phyloP scores from a whole-genome alignment of 1,284 basidiomycete species.

The Athelia sp. region DNA sequence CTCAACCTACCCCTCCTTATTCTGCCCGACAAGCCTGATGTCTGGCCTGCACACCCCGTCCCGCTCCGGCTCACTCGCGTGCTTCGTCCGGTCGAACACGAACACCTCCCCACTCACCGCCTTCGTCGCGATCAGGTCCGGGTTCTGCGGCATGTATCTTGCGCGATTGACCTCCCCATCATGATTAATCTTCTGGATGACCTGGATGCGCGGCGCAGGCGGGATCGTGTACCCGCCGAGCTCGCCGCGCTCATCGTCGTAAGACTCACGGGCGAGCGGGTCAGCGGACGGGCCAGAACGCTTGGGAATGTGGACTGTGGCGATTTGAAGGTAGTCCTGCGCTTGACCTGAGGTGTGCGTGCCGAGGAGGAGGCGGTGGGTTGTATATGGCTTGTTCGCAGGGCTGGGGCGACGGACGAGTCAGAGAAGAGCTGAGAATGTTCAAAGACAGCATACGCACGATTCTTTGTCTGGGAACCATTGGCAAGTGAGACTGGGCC shows the following conservation, averaged over 20 bases:
- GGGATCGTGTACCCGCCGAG: constrained; percentile 83
- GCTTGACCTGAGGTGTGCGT: constrained; percentile 97
- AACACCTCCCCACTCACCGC: constrained; percentile 87
- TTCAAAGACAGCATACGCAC: constrained; percentile 55
- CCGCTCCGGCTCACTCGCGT: constrained; percentile 87
- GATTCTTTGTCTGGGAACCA: constrained; percentile 98
- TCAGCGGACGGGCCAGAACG: constrained; percentile 58
- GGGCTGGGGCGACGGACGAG: constrained; percentile 30
- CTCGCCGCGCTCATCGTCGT: constrained; percentile 92
- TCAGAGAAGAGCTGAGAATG: constrained; percentile 2
- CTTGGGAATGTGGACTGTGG: constrained; percentile 90
- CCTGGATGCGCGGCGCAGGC: constrained; percentile 75
- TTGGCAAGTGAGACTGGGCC: constrained; percentile 97
- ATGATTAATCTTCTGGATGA: constrained; percentile 96
- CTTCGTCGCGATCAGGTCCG: constrained; percentile 95
- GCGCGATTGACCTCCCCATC: constrained; percentile 96
- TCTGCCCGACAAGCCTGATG: constrained; percentile 87
- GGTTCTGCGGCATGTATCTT: constrained; percentile 98
- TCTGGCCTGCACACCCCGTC: constrained; percentile 87
- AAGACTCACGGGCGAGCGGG: constrained; percentile 74
- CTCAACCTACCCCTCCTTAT: constrained; percentile 79
- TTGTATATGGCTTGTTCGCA: constrained; percentile 85
- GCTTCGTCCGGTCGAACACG: constrained; percentile 96
- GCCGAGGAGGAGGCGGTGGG: constrained; percentile 91
- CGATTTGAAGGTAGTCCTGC: constrained; percentile 96